phyloP scores from a whole-genome alignment of 495 filamentous ascomycete genomes.

The Beverwykella pulmonaria region DNA sequence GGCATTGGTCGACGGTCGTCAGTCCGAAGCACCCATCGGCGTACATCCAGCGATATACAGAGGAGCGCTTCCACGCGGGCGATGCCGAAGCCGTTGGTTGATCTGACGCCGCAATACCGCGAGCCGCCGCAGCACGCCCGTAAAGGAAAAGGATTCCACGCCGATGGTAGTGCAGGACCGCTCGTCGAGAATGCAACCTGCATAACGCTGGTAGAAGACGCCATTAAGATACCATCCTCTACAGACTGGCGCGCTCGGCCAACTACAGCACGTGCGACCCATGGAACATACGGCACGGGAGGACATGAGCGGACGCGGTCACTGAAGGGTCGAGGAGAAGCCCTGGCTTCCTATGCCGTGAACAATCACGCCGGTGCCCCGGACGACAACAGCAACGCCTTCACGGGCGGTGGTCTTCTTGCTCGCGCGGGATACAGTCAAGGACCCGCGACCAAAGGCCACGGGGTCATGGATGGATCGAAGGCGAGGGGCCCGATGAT shows the following conservation, averaged over 20 bases:
- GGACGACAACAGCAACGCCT: conserved; percentile 39
- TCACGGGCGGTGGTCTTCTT: conserved; percentile 41
- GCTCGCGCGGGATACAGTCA: conserved; percentile 37
- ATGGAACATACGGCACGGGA: conserved; percentile 28
- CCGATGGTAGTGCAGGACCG: conserved; percentile 54
- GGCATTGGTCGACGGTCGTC: conserved; percentile 23
- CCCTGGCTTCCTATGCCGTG: conserved; percentile 29
- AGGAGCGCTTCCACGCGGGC: conserved; percentile 37
- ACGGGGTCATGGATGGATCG: conserved; percentile 58
- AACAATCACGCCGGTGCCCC: conserved; percentile 29
- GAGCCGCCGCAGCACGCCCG: conserved; percentile 72
- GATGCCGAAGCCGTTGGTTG: conserved; percentile 67
- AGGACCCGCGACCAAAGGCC: conserved; percentile 47
- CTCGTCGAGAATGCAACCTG: conserved; percentile 64
- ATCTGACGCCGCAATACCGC: conserved; percentile 72
- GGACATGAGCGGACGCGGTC: conserved; percentile 29
- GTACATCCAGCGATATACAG: conserved; percentile 37
- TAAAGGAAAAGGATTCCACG: conserved; percentile 68
- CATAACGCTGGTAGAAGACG: conserved; percentile 55
- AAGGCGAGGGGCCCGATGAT: conserved; percentile 59
- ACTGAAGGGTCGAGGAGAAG: conserved; percentile 20
- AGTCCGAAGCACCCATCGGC: conserved; percentile 27
- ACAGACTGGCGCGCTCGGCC: conserved; percentile 56
- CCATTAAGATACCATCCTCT: conserved; percentile 55
- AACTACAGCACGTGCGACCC: conserved; percentile 27